Evolutionary conservation across 345 rosid species (phyloP).

Genomic region (Gynandropsis gynandra): DNA sequence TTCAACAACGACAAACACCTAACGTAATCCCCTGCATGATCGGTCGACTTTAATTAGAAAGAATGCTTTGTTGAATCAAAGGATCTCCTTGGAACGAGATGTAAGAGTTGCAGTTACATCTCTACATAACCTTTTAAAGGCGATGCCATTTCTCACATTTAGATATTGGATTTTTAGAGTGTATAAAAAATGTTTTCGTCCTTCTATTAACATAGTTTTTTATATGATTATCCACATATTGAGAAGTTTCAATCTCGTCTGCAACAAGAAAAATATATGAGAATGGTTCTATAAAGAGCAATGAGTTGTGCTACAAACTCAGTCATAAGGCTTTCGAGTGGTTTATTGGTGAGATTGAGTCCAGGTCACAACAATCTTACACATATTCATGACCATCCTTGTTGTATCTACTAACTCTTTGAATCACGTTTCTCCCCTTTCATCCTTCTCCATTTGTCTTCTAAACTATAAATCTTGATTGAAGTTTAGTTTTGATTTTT

Average conservation of each 20-base stretch:
- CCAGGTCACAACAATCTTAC: too few species aligned
- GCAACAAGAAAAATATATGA: constrained; percentile 80
- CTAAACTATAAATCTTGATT: too few species aligned
- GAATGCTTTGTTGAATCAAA: constrained; percentile 34
- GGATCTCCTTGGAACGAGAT: constrained; percentile 73
- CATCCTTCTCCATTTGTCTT: too few species aligned
- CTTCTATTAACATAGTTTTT: too few species aligned
- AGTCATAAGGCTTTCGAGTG: too few species aligned
- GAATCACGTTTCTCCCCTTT: too few species aligned
- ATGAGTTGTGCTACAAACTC: constrained; percentile 87
- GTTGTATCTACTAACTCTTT: too few species aligned
- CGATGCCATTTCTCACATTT: not conserved
- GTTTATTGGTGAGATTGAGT: too few species aligned
- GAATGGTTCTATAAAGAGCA: constrained; percentile 62
- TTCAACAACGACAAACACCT: constrained; percentile 29
- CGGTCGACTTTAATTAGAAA: constrained; percentile 21
- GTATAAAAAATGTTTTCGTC: too few species aligned
- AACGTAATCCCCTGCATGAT: constrained; percentile 41
- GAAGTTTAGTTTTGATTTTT: too few species aligned
- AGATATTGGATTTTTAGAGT: not conserved
- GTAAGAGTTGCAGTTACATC: constrained; percentile 32
- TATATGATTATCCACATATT: constrained; percentile 65
- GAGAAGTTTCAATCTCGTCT: constrained; percentile 68
- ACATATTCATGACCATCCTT: too few species aligned
- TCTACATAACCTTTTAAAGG: constrained; percentile 4